A percentile compares a stretch with the other conserved stretches of the same genome.
Conservation (phyloP, 2,329 filamentous ascomycete genomes). For the Biscogniauxia sp. region DNA sequence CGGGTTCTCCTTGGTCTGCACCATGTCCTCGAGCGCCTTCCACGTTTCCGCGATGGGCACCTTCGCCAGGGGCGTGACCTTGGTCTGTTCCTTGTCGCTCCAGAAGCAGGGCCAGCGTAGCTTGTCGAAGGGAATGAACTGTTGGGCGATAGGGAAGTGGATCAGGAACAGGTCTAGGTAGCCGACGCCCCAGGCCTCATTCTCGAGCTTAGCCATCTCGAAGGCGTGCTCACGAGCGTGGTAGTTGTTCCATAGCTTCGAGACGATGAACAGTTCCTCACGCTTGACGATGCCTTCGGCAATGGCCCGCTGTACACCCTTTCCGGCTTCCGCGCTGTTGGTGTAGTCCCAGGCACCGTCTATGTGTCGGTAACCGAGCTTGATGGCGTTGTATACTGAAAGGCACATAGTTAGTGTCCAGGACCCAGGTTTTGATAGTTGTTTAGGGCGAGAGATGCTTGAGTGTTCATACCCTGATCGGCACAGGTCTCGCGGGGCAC, state of each 20-base stretch:
- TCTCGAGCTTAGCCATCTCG: conserved; percentile 57
- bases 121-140: conserved; percentile 42
- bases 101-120: conserved; percentile 39
- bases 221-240: conserved; percentile 62
- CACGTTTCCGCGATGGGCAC: conserved; percentile 79
- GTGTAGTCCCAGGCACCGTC: conserved; percentile 57
- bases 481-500: conserved; percentile 35
- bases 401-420: conserved; percentile 34
- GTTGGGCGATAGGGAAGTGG: conserved; percentile 53
- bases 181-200: conserved; percentile 61
- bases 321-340: conserved; percentile 65
- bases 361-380: conserved; percentile 51
- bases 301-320: conserved; percentile 58
- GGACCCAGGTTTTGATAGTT: too few species aligned
- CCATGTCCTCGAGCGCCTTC: conserved; percentile 74
- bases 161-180: conserved; percentile 71
- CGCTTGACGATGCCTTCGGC: conserved; percentile 60
- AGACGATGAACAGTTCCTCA: conserved; percentile 63
- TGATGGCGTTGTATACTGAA: conserved; percentile 63
- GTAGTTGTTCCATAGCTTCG: conserved; percentile 66
- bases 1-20: conserved; percentile 53
- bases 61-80: conserved; percentile 51
- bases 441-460: too few species aligned
- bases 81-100: conserved; percentile 44
- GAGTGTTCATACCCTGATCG: conserved; percentile 38